Evolutionary conservation across 169 alveolate genomes (phyloP).

Genomic region (Cryptosporidium sp.): DNA sequence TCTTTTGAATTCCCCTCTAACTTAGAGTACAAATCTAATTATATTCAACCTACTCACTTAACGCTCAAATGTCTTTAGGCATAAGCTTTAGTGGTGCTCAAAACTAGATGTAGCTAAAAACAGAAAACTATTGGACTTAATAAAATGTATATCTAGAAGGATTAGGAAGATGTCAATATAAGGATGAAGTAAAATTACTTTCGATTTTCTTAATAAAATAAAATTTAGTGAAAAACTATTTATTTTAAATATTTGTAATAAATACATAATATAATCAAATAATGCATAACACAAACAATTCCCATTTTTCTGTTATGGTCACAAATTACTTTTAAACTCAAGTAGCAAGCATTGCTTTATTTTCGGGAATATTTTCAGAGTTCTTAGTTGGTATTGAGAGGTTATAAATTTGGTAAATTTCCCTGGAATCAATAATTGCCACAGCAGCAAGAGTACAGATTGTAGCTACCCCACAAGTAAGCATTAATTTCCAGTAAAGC

Average conservation of each 20-base stretch:
- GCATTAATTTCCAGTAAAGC: conserved; percentile 65
- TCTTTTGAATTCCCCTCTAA: too few relatives aligned
- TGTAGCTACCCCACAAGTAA: conserved; percentile 60
- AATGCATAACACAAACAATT: not conserved
- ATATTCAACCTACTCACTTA: not conserved
- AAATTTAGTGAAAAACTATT: too few relatives aligned
- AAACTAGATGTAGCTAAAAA: too few relatives aligned
- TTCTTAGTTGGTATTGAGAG: conserved; percentile 39
- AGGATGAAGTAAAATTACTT: not conserved
- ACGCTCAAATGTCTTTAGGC: not conserved
- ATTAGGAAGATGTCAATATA: too few relatives aligned
- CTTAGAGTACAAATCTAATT: too few relatives aligned
- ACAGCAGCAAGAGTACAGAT: conserved; percentile 71
- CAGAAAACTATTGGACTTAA: not conserved
- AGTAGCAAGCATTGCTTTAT: conserved; percentile 41
- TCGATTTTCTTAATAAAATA: not conserved
- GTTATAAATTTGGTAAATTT: conserved; percentile 60
- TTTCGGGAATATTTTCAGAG: conserved; percentile 61
- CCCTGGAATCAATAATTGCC: conserved; percentile 70
- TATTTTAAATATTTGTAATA: too few relatives aligned
- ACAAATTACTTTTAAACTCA: not conserved
- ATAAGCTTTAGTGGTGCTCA: too few relatives aligned
- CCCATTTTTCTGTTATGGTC: not conserved
- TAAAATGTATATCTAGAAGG: too few relatives aligned
- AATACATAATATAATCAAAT: not conserved